Percentiles rank a stretch among this genome's conserved stretches.
These are phyloP conservation scores for Deakozyma indianensis DNA, from an alignment of 805 yeast species.

Conservation along the genomic window DNA sequence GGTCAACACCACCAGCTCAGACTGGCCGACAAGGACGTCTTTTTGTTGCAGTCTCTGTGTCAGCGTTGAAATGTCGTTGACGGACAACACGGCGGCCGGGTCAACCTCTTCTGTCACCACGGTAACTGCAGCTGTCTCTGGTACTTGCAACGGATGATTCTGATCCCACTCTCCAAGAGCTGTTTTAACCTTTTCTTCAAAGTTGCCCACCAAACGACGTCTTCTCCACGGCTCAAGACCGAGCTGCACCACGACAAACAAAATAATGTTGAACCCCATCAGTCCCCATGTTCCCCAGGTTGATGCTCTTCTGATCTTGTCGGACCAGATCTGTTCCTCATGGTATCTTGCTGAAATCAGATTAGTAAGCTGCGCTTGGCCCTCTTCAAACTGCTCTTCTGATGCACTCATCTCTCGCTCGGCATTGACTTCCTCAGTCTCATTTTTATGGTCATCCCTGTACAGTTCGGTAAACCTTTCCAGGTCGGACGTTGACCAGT, in stretches of 20 bases:
- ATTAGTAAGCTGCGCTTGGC: conserved; percentile 54
- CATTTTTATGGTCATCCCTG: conserved; percentile 65
- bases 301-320: conserved; percentile 82
- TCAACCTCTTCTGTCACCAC: no score
- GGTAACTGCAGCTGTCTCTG: no score
- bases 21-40: background rate
- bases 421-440: conserved; percentile 40
- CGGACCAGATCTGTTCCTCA: conserved; percentile 97
- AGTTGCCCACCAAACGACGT: conserved; percentile 59
- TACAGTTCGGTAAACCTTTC: conserved; percentile 75
- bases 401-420: conserved; percentile 33
- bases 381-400: conserved; percentile 52
- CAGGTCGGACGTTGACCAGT: conserved; percentile 68
- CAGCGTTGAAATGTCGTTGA: no score
- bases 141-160: no score
- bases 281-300: conserved; percentile 93
- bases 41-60: background rate
- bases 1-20: background rate
- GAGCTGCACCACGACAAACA: conserved; percentile 72
- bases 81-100: no score
- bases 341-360: conserved; percentile 81
- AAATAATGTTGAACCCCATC: conserved; percentile 70
- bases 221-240: conserved; percentile 93
- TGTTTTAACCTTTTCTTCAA: conserved; percentile 61
- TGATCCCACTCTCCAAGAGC: conserved; percentile 8